A percentile compares a stretch with the other conserved stretches of the same genome.
These are phyloP conservation scores for Blastobotrys americana DNA, from an alignment of 805 yeast species.

Conservation along the genomic window DNA sequence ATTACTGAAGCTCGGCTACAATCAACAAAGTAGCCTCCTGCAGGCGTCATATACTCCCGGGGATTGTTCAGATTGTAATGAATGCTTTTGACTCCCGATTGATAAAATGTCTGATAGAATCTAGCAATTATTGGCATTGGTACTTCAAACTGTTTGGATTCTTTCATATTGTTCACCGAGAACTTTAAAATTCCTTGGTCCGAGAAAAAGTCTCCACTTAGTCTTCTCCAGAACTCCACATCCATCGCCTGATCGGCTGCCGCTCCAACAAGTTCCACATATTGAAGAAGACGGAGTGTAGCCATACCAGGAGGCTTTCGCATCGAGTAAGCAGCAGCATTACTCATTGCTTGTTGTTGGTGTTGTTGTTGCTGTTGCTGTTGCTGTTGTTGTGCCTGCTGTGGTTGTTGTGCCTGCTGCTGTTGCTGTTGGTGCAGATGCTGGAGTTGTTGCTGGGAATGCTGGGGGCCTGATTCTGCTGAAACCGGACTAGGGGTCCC, in stretches of 20 bases:
- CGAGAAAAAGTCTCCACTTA: constrained; percentile 45
- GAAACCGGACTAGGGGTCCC: constrained; percentile 1
- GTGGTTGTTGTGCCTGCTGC: constrained; percentile 16
- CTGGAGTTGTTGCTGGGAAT: constrained; percentile 10
- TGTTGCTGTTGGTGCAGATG: constrained; percentile 17
- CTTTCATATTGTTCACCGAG: constrained; percentile 37
- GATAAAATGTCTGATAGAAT: constrained; percentile 46
- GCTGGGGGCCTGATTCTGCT: constrained; percentile 9
- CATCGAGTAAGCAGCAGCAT: constrained; percentile 2
- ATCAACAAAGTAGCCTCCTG: constrained; percentile 48
- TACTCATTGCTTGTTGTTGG: neutral
- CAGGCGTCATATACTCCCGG: constrained; percentile 46
- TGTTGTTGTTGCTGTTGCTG: constrained; percentile 5
- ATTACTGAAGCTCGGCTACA: constrained; percentile 44
- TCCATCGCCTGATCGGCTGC: constrained; percentile 39
- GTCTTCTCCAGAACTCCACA: constrained; percentile 44
- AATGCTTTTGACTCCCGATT: constrained; percentile 44
- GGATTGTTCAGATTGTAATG: constrained; percentile 42
- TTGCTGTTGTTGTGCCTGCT: constrained; percentile 13
- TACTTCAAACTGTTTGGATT: constrained; percentile 54
- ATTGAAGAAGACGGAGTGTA: constrained; percentile 42
- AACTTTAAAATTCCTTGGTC: constrained; percentile 45
- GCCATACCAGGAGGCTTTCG: constrained; percentile 36
- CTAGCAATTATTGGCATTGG: constrained; percentile 59
- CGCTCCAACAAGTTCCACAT: constrained; percentile 41